phyloP scores from a whole-genome alignment of 352 stramenopile genomes.

The Thraustochytrium sp. region DNA sequence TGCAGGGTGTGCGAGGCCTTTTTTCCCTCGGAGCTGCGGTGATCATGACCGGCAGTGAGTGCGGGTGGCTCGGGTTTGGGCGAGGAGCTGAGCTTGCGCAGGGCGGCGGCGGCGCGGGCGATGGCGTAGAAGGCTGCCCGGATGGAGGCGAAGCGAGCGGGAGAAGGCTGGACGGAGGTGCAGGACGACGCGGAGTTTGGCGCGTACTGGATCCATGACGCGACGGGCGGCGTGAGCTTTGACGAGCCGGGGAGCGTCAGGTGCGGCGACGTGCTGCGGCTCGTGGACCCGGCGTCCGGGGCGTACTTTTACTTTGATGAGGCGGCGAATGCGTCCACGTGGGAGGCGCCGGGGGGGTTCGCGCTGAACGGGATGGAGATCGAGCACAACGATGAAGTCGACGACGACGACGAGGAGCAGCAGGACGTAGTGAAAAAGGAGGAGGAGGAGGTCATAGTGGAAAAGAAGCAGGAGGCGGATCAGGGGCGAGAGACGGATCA shows the following conservation, averaged over 20 bases:
- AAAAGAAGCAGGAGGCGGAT: not conserved
- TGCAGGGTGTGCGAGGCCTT: too few relatives aligned
- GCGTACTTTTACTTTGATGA: conserved; percentile 15
- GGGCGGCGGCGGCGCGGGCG: too few relatives aligned
- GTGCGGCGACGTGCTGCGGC: not conserved
- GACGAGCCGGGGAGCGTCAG: not conserved
- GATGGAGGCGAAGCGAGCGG: too few relatives aligned
- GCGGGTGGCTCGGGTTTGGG: too few relatives aligned
- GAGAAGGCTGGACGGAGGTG: not conserved
- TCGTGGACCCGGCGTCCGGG: not conserved
- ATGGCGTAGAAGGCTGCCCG: too few relatives aligned
- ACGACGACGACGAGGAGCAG: not conserved
- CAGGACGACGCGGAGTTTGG: not conserved
- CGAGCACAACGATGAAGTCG: not conserved
- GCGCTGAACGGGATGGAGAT: not conserved
- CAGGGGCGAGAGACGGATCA: not conserved
- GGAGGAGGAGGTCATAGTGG: not conserved
- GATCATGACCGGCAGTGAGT: too few relatives aligned
- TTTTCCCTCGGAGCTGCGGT: too few relatives aligned
- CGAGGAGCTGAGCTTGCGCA: too few relatives aligned
- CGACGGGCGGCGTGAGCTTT: not conserved
- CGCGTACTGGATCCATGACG: not conserved
- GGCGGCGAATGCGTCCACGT: not conserved
- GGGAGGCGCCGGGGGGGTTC: not conserved
- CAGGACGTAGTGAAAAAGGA: not conserved